Evolutionary conservation across 108 stramenopile species (phyloP).

Genomic region (Nitzschia sp.): DNA sequence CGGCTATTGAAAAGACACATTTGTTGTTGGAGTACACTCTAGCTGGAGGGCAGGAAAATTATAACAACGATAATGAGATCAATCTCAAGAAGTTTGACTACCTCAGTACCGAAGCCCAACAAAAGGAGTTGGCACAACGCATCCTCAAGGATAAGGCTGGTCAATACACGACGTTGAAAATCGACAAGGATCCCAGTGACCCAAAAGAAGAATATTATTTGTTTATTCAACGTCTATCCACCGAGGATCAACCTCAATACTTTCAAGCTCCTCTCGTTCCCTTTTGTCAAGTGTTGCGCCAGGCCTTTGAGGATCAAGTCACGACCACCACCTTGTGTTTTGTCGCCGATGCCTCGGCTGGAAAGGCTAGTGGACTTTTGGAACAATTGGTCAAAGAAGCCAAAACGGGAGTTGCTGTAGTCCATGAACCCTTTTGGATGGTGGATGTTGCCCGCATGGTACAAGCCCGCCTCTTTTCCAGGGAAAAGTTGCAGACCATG

Average conservation of each 20-base stretch:
- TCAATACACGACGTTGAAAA: conserved; percentile 19
- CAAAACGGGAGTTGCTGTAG: conserved; percentile 32
- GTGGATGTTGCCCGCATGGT: conserved; percentile 49
- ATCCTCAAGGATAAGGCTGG: conserved; percentile 17
- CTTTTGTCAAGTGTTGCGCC: conserved; percentile 56
- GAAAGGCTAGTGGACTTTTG: conserved; percentile 32
- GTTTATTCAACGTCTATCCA: conserved; percentile 9
- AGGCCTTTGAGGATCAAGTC: conserved; percentile 62
- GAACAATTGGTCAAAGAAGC: conserved; percentile 34
- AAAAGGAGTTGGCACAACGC: conserved; percentile 8
- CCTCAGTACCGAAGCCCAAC: conserved; percentile 13
- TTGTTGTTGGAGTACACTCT: conserved; percentile 35
- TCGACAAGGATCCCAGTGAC: conserved; percentile 31
- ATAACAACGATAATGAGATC: conserved; percentile 24
- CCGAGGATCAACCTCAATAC: conserved; percentile 8
- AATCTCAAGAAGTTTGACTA: conserved; percentile 23
- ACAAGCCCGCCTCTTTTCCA: conserved; percentile 37
- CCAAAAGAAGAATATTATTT: conserved; percentile 29
- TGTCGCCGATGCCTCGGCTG: conserved; percentile 73
- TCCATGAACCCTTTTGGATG: conserved; percentile 71
- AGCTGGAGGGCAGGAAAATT: conserved; percentile 19
- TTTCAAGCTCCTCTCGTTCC: conserved; percentile 57
- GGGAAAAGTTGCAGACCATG: conserved; percentile 44
- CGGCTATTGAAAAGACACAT: conserved; percentile 34
- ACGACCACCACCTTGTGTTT: conserved; percentile 57